Evolutionary conservation across 495 filamentous ascomycete genomes (phyloP).

Genomic region (Penicillium dipodomyicola): DNA sequence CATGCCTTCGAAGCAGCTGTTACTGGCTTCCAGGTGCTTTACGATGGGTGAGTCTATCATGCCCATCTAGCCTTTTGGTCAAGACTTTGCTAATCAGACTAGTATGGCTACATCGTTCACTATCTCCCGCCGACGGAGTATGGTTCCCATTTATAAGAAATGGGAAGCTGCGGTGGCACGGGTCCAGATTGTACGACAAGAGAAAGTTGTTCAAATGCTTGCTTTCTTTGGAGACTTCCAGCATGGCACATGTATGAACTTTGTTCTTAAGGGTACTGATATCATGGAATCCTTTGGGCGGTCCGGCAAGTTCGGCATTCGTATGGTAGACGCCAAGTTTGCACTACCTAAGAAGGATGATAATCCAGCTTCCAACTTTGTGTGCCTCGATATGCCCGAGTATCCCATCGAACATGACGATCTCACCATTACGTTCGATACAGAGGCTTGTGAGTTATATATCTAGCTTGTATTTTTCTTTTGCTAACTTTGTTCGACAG

Average conservation of each 20-base stretch:
- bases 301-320: constrained; percentile 63
- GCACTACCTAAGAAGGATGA: constrained; percentile 65
- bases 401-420: constrained; percentile 90
- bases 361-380: constrained; percentile 62
- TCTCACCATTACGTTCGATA: constrained; percentile 79
- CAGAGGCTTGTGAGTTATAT: constrained; percentile 63
- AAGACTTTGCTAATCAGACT: not conserved
- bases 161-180: constrained; percentile 76
- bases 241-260: constrained; percentile 84
- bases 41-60: constrained; percentile 54
- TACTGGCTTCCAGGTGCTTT: constrained; percentile 73
- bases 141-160: constrained; percentile 88
- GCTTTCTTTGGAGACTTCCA: constrained; percentile 79
- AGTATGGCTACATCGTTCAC: constrained; percentile 67
- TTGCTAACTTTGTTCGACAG: constrained; percentile 30
- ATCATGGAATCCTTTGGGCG: constrained; percentile 68
- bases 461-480: not conserved
- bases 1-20: constrained; percentile 74
- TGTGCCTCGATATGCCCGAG: constrained; percentile 81
- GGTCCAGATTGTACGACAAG: constrained; percentile 73
- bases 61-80: not conserved
- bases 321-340: constrained; percentile 87
- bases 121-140: constrained; percentile 80
- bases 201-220: constrained; percentile 68
- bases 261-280: constrained; percentile 76